A percentile compares a stretch with the other conserved stretches of the same genome.
Conservation (phyloP, 768 basidiomycete species). For the Rubroboletus pulcherrimus region DNA sequence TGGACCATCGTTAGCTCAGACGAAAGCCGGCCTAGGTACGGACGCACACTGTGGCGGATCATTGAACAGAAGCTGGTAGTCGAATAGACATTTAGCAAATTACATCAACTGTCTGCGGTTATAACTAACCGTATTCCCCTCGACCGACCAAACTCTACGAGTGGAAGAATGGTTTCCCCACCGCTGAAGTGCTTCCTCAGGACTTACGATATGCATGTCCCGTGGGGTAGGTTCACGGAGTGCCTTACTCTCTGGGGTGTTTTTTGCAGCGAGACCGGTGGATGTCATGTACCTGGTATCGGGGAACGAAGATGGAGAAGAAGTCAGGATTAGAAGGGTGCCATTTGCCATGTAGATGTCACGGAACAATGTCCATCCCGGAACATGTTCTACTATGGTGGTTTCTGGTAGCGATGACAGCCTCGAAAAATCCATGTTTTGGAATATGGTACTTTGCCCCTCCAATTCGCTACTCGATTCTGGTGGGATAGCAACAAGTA, state of each 20-base stretch:
- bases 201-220: constrained; percentile 60
- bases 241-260: constrained; percentile 61
- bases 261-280: constrained; percentile 54
- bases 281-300: constrained; percentile 58
- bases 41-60: constrained; percentile 59
- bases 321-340: constrained; percentile 67
- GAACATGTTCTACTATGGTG: constrained; percentile 57
- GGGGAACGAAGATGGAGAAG: constrained; percentile 43
- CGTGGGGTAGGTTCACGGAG: constrained; percentile 61
- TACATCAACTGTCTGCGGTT: background rate
- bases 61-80: constrained; percentile 51
- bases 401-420: constrained; percentile 45
- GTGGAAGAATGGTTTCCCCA: constrained; percentile 51
- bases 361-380: constrained; percentile 82
- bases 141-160: constrained; percentile 61
- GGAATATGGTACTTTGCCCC: background rate
- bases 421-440: constrained; percentile 1
- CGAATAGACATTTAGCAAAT: constrained; percentile 4
- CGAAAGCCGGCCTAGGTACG: background rate
- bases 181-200: constrained; percentile 51
- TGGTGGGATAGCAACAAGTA: background rate
- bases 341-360: constrained; percentile 85
- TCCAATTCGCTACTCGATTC: background rate
- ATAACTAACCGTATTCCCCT: constrained; percentile 64
- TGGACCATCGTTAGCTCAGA: constrained; percentile 8